Evolutionary conservation across 768 basidiomycete species (phyloP), one percentile per base, ranked within the genome.

Genomic region (Trametes villosa): DNA sequence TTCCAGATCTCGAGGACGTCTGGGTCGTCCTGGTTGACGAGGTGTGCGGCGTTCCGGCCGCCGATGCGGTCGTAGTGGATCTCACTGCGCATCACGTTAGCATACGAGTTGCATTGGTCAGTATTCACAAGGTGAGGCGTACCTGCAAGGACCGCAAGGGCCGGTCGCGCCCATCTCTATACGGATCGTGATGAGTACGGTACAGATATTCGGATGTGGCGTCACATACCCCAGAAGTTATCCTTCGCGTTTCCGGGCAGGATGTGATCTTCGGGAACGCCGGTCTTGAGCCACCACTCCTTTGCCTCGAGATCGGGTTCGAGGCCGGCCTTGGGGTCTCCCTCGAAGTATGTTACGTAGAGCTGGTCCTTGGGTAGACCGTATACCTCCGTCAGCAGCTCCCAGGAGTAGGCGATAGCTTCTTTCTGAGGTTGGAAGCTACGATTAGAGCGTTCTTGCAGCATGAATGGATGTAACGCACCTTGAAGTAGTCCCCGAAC

Each of bases 401-500:
- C 91, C 96, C 96, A 99, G 6, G 97, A 96, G 76, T 89, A 95
- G 20, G 74, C 77, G 58, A 97, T 89, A 2, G 97, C 96, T 65
- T 98, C 97, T 84, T 89, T 88, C 96, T 96, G 72, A 4, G 38
- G 11, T 42, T 44, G 46, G 36, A 64, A 62, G 6, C 45, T 15
- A 40, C 33, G 34, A 45, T 45, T 15, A 26, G 62, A n/a, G 44
- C 40, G 27, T 57, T 36, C 38, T 29, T 48, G 18, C 46, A 26
- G 42, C 22, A 31, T 31, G 17, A 4, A 15, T 9, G 15, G 18
- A 26, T 8, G 46, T 3, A 42, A 18, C 33, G 48, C n/a, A 86
- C 96, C 86, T 99, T 99, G 87, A 99, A 99, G 79, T 99, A 99
- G 75, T 99, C 96, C 0, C 97, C 97, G 67, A 98, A 99, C 4